Evolutionary conservation across 495 filamentous ascomycete species (phyloP).

Genomic region (Aspergillus sclerotiicarbonarius): DNA sequence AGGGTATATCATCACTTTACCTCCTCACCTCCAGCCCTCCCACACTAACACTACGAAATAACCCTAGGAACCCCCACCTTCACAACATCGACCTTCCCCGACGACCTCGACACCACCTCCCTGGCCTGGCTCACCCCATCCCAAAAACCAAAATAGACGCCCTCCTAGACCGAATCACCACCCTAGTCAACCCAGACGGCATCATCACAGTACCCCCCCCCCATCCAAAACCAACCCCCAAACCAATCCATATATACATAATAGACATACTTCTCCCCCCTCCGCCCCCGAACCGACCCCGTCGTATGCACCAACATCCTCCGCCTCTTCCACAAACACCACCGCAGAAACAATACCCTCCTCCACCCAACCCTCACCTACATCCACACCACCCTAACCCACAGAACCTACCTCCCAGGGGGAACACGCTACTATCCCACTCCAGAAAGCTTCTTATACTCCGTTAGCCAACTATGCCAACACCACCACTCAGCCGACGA

Average conservation of each 20-base stretch:
- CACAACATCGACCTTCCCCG: constrained; percentile 15
- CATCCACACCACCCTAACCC: constrained; percentile 13
- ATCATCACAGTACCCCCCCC: constrained; percentile 8
- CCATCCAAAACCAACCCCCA: too few relatives aligned
- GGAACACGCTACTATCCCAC: constrained; percentile 24
- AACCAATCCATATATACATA: too few relatives aligned
- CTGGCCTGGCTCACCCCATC: constrained; percentile 8
- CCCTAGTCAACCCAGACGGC: constrained; percentile 17
- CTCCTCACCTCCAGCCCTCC: too few relatives aligned
- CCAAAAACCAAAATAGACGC: background rate
- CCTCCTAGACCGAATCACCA: constrained; percentile 24
- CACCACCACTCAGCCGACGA: too few relatives aligned
- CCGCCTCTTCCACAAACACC: constrained; percentile 15
- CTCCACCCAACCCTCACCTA: constrained; percentile 36
- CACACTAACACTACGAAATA: too few relatives aligned
- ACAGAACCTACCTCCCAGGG: constrained; percentile 25
- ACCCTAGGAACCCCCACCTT: background rate
- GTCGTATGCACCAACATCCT: constrained; percentile 24
- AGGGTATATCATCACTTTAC: background rate
- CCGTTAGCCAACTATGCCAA: constrained; percentile 9
- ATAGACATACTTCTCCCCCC: constrained; percentile 20
- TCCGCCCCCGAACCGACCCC: constrained; percentile 18
- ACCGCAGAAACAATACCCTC: constrained; percentile 27
- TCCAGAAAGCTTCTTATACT: constrained; percentile 24
- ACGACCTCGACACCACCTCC: constrained; percentile 29